phyloP scores from a whole-genome alignment of 768 basidiomycete species.

The Mycena sanguinolenta region DNA sequence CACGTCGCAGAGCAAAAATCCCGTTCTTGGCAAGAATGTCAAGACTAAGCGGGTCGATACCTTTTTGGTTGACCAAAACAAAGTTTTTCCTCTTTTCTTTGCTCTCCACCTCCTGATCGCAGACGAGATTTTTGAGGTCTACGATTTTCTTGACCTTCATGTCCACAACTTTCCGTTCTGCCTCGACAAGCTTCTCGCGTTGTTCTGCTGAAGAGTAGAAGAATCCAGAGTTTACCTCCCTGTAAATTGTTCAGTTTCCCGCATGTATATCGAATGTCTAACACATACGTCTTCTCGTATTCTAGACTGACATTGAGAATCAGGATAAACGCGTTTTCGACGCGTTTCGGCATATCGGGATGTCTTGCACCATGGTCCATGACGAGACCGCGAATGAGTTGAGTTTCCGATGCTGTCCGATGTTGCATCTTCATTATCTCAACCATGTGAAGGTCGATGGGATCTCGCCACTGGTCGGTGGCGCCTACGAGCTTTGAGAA shows the following conservation, averaged over 20 bases:
- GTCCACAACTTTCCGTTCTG: conserved; percentile 94
- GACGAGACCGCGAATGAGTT: conserved; percentile 94
- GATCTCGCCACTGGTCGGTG: conserved; percentile 81
- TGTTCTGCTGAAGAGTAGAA: conserved; percentile 99
- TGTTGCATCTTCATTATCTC: conserved; percentile 99
- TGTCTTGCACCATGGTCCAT: conserved; percentile 98
- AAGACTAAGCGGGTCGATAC: conserved; percentile 96
- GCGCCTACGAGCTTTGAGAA: conserved; percentile 55
- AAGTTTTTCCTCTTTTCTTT: conserved; percentile 89
- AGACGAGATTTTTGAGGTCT: conserved; percentile 95
- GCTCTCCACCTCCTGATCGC: conserved; percentile 90
- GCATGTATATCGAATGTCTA: conserved; percentile 33
- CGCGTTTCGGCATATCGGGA: conserved; percentile 98
- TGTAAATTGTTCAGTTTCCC: conserved; percentile 50
- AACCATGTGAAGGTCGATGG: conserved; percentile 98
- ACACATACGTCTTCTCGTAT: conserved; percentile 96
- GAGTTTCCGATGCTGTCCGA: conserved; percentile 96
- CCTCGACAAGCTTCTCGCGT: conserved; percentile 98
- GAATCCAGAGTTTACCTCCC: conserved; percentile 99
- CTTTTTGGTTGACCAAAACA: conserved; percentile 98
- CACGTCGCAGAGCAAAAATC: conserved; percentile 92
- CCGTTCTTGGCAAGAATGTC: conserved; percentile 98
- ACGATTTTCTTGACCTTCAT: conserved; percentile 96
- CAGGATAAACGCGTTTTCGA: conserved; percentile 95
- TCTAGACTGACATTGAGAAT: conserved; percentile 98